Percentiles rank a stretch among this genome's conserved stretches.
Conservation (phyloP, 805 yeast genomes). For the Cyberlindnera galapagoensis region DNA sequence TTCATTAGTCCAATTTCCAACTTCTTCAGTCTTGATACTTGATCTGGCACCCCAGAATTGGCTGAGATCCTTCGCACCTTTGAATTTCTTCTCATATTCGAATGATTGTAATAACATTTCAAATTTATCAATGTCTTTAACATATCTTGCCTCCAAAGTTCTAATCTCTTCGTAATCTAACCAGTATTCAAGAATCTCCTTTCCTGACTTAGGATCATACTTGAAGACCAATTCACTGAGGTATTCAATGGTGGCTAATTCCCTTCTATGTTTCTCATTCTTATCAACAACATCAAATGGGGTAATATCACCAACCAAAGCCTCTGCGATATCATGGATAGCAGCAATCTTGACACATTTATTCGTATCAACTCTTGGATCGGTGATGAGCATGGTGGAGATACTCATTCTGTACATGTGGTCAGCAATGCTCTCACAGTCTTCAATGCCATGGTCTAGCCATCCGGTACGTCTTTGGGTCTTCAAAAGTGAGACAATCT, state of each 20-base stretch:
- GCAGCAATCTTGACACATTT: slow-evolving; percentile 81
- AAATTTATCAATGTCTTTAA: slow-evolving; percentile 89
- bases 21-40: slow-evolving; percentile 65
- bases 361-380: slow-evolving; percentile 47
- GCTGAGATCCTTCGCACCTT: slow-evolving; percentile 49
- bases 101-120: slow-evolving; percentile 79
- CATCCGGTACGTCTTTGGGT: slow-evolving; percentile 89
- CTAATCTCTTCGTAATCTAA: slow-evolving; percentile 83
- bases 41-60: slow-evolving; percentile 63
- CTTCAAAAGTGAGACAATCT: slow-evolving; percentile 67
- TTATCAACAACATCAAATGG: slow-evolving; percentile 72
- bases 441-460: slow-evolving; percentile 53
- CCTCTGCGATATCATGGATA: slow-evolving; percentile 91
- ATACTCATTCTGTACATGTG: slow-evolving; percentile 95
- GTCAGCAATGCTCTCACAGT: slow-evolving; percentile 70
- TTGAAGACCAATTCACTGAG: slow-evolving; percentile 53
- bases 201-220: slow-evolving; percentile 57
- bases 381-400: slow-evolving; percentile 60
- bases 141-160: slow-evolving; percentile 77
- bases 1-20: slow-evolving; percentile 61
- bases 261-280: slow-evolving; percentile 79
- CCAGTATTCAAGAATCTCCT: slow-evolving; percentile 69
- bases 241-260: slow-evolving; percentile 63
- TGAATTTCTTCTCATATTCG: slow-evolving; percentile 70
- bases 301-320: slow-evolving; percentile 91